Base-by-base conservation (phyloP, 2,329 filamentous ascomycete species). In the Sarocladiaceae sp. region DNA sequence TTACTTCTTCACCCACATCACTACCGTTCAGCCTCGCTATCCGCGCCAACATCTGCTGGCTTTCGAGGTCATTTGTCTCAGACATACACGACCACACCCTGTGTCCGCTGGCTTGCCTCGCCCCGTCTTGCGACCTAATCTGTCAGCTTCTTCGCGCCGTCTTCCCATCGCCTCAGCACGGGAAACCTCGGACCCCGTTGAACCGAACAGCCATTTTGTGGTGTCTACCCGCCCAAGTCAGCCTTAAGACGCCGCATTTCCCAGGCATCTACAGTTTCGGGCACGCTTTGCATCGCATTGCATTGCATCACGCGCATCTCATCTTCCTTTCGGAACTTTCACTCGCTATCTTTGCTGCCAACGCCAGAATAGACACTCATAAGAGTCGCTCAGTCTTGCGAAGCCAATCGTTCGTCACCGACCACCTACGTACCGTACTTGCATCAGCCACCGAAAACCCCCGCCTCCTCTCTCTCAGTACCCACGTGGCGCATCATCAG, bases 31-130 rank as follows among this genome's bases (percentile, higher is more conserved):
- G 10, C 17, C n/a, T 29, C n/a, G 26, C 22, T 26, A 6, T 44
- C 40, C 40, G 40, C 40, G 40, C 40, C 40, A n/a, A 12, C 22
- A 11, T 28, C 20, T 48, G 44, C 15, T 31, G 25, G 13, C 17
- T 10, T 18, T 28, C 25, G 28, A 48, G 28, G 25, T 48, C 44
- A 48, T 48, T 18, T 33, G 44, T 48, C 44, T 48, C 44, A 48
- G 44, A 48, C 44, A 29, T 29, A 48, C 25, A 29, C 44, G n/a
- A 48, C 44, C 18, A 44, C n/a, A n/a, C 40, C 23, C 10, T 26
- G 22, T 44, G 20, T 3, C 15, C 28, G n/a, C 23, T 22, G 40
- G 4, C 44, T 28, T 31, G 26, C 44, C 44, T 48, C 18, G 26
- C n/a, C 17, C 44, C 3, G 23, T 29, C 29, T 46, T 25, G 22